Percentiles rank a stretch among this genome's conserved stretches.
These are phyloP conservation scores for Globisporangium mamillatum DNA, from an alignment of 352 stramenopile species.

Conservation along the genomic window DNA sequence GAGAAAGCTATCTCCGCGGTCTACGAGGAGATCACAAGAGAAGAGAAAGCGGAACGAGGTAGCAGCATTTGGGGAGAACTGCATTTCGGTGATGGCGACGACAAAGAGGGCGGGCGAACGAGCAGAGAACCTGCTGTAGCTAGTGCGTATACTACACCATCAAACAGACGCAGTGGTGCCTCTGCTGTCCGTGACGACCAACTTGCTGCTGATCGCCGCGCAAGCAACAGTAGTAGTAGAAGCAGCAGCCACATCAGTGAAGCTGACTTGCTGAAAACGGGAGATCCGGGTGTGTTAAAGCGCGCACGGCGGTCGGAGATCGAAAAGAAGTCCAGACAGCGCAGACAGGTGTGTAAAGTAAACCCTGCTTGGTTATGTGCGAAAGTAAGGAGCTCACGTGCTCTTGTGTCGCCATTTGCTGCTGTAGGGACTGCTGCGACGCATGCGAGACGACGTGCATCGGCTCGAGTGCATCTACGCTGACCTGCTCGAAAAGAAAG, in stretches of 20 bases:
- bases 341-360: conserved; percentile 24
- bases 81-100: background rate
- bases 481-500: conserved; percentile 26
- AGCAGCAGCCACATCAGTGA: background rate
- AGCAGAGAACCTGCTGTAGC: background rate
- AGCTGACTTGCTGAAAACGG: background rate
- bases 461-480: conserved; percentile 45
- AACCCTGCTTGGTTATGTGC: background rate
- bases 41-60: conserved; percentile 2
- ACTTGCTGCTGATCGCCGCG: background rate
- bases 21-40: conserved; percentile 6
- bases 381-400: background rate
- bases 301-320: conserved; percentile 21
- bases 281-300: conserved; percentile 2
- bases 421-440: conserved; percentile 23
- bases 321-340: conserved; percentile 26
- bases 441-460: conserved; percentile 56
- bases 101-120: background rate
- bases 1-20: conserved; percentile 8
- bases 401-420: background rate
- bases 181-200: background rate
- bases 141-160: background rate
- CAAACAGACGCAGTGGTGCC: background rate
- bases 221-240: background rate
- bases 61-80: background rate